Evolutionary conservation across 768 basidiomycete species (phyloP), one percentile per base, ranked within the genome.

Genomic region (Pleurotus giganteus): DNA sequence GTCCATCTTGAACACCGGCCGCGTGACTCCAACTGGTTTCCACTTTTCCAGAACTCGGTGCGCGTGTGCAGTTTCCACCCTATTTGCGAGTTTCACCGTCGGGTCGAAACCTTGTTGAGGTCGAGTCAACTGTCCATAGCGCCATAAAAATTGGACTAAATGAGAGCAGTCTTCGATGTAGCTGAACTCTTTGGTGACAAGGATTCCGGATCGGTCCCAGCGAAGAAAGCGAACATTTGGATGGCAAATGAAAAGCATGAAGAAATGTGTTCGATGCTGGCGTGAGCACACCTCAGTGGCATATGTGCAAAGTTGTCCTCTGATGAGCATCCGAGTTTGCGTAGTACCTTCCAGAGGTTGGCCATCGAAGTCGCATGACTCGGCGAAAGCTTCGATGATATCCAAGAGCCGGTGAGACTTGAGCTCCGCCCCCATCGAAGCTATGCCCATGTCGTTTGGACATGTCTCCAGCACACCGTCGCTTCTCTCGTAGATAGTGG

Each of bases 151-250:
- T 4, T 58, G 39, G 15, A 51, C 36, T 4, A 72, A 54, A 1
- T 44, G 17, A 3, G 34, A 7, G 9, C 62, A 44, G 4, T 60
- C 8, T 4, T 46, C 17, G 13, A 32, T 28, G 62, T 64, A 69
- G 28, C 66, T 44, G 54, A 74, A 63, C 6, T 39, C 4, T 8
- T 45, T 19, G n/a, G 66, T 58, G 17, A 72, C 69, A 6, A 67
- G 46, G 4, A 63, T 63, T 9, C 68, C 72, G n/a, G 61, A 42
- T 4, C 67, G 67, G 57, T 76, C 74, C 68, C 69, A 75, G 43
- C 65, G 63, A 17, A 75, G 54, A 37, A 75, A 63, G 4, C 71
- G 59, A 2, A 66, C 69, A 41, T 32, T 31, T 2, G 57, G 29
- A 4, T 61, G 61, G 47, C 53, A 63, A 12, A 76, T 56, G 23